Evolutionary conservation across 106 monocot species (phyloP), one percentile per base, ranked within the genome.

Genomic region (Cymbidium sinense): DNA sequence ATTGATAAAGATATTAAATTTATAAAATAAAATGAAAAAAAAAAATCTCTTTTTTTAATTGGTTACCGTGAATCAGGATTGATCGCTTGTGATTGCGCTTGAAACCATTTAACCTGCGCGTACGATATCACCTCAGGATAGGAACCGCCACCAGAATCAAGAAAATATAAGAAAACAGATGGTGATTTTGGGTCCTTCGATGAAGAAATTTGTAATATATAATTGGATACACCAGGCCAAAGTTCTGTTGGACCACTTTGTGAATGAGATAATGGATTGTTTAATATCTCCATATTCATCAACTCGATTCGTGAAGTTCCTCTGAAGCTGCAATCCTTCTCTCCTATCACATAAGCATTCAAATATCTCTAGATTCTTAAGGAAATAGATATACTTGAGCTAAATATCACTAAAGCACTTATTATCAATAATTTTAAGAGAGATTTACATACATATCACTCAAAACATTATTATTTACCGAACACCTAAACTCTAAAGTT

Each of bases 121-220:
- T 67, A 80, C 31, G 96, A 93, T 86, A 96, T 89, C 30, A 96
- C 83, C 79, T 96, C 89, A 21, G 96, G 96, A 58, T 91, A 96
- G 75, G 93, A 84, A 0, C 96, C 96, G 36, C 96, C 96, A 78
- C 96, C 96, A 50, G 96, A 96, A 79, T 96, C 96, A 55, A 96
- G 84, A 36, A 96, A 96, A 71, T 96, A 93, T 17, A 95, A 73
- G 54, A 88, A 83, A 8, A 86, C 82, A 69, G 70, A 86, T 29
- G 87, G 84, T 72, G 64, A 62, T 20, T 84, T 34, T 44, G 55
- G 25, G 55, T 78, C 72, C 65, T 82, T 61, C 34, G 86, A 84
- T 58, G 96, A 93, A 37, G 75, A 76, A 15, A 96, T 69, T 82
- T 79, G 89, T 74, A 96, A 78, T 12, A 93, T 79, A 73, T 93